Evolutionary conservation across 108 stramenopile species (phyloP), one percentile per base, ranked within the genome.

Genomic region (Nitzschia inconspicua): DNA sequence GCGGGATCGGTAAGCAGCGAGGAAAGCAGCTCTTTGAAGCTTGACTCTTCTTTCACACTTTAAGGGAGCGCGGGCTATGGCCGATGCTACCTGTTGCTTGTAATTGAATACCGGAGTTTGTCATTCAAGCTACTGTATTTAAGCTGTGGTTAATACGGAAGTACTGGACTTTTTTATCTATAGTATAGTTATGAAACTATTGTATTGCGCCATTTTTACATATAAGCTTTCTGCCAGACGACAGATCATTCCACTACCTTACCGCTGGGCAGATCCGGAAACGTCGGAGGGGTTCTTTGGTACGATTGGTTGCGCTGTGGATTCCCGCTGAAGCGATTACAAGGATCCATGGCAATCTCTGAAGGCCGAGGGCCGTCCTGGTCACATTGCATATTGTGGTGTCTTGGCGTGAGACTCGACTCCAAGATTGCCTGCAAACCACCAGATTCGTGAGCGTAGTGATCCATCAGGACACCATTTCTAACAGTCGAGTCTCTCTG

Each of bases 351-450:
- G 48, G 25, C 16, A n/a, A 16, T 49, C 6, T 9, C 26, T n/a
- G n/a, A 49, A 37, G 36, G 27, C 25, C 2, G 26, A 1, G 1
- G 27, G 10, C 48, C 2, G 46, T 3, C 22, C 19, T 6, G 18
- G 26, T 29, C 5, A 16, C 30, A n/a, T 51, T 13, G 53, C n/a
- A n/a, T 54, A 28, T 63, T 63, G 2, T 39, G 49, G 51, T 54
- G 44, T 28, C 56, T 18, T 14, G 65, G 65, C 25, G 65, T 66
- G 47, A 57, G 40, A 26, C 54, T 30, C 18, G 40, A 26, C 41
- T 66, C 65, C 11, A 66, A 42, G 39, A 66, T 66, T 3, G 65
- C 55, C 46, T 66, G 65, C 16, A 66, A 29, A 3, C 65, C 65
- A 48, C 65, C 53, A 6, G 31, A 36, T 44, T 57, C 55, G 1